A percentile compares a stretch with the other conserved stretches of the same genome.
Evolutionary conservation across 768 basidiomycete species (phyloP).

Genomic region (Grammothele lineata): DNA sequence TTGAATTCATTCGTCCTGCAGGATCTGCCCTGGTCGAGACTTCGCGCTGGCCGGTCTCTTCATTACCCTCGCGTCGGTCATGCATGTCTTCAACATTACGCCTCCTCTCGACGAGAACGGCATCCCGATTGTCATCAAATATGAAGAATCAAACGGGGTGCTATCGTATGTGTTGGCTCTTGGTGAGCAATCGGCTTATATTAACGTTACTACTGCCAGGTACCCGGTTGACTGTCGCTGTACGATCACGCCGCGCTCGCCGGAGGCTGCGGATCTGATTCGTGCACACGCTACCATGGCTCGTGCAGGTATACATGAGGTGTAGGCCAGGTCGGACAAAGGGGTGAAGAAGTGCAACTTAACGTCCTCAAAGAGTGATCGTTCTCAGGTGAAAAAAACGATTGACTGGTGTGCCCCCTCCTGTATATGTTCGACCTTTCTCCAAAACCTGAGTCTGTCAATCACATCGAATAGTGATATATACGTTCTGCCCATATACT

Average conservation of each 20-base stretch:
- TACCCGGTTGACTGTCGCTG: neutral
- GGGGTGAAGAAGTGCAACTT: too few species aligned
- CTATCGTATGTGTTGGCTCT: too few species aligned
- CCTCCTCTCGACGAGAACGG: constrained; percentile 10
- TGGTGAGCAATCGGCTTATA: too few species aligned
- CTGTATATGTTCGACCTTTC: too few species aligned
- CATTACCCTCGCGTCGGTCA: constrained; percentile 9
- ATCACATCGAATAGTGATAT: too few species aligned
- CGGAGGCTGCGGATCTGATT: neutral
- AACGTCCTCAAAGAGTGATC: too few species aligned
- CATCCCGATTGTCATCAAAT: neutral
- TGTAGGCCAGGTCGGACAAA: too few species aligned
- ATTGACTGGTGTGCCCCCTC: too few species aligned
- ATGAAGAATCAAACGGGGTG: neutral
- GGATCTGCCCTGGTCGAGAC: constrained; percentile 17
- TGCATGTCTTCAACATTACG: constrained; percentile 17
- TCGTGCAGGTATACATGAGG: too few species aligned
- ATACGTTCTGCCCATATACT: too few species aligned
- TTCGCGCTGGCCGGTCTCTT: constrained; percentile 12
- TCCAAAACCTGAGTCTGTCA: too few species aligned
- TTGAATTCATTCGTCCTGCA: neutral
- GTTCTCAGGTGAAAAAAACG: too few species aligned
- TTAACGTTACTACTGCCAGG: neutral
- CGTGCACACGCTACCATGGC: neutral
- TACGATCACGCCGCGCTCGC: constrained; percentile 1